Base-by-base conservation (phyloP, 192 early-diverging fungal species). In the Coemansia brasiliensis region DNA sequence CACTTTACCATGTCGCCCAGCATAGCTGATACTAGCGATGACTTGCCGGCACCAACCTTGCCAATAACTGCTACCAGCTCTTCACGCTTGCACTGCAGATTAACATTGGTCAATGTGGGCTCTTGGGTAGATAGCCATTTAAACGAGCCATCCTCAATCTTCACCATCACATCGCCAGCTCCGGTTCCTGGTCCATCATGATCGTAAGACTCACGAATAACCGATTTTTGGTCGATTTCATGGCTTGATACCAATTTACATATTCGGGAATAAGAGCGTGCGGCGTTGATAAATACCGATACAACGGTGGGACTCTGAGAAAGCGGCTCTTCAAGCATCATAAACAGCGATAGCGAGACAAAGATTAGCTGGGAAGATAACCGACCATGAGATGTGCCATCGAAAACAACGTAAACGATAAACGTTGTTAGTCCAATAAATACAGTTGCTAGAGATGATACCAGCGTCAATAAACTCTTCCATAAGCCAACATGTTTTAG, bases 251-350 rank as follows among this genome's bases (percentile, higher is more conserved):
- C 82, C 60, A 94, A 90, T 5, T 72, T 80, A 61, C 83, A 82
- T 35, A 98, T 82, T 52, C 96, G 86, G 17, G 78, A 82, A 49
- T 93, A 83, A 5, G 92, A 88, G 26, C 94, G 92, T 17, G 82
- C 84, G 12, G 94, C 88, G 55, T 93, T 90, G 18, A 95, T 81
- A 3, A 83, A 65, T 2, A 84, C 72, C 0, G 85, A 82, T 21
- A 98, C 83, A 16, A 94, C 88, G 21, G 66, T 84, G 2, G 94
- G 94, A 56, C 94, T 87, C 15, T 90, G 84, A n/a, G 85, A 59
- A 39, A 98, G 81, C 38, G 96, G 94, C 69, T 93, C 94, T 58
- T 90, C 89, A 12, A 96, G 76, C 59, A 96, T 72, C 66, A 94
- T 91, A 81, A 98, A 96, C 20, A 96, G 77, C 0, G 93, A 83